Base-by-base conservation (phyloP, 2,329 filamentous ascomycete genomes). In the Akanthomyces dipterigenus region DNA sequence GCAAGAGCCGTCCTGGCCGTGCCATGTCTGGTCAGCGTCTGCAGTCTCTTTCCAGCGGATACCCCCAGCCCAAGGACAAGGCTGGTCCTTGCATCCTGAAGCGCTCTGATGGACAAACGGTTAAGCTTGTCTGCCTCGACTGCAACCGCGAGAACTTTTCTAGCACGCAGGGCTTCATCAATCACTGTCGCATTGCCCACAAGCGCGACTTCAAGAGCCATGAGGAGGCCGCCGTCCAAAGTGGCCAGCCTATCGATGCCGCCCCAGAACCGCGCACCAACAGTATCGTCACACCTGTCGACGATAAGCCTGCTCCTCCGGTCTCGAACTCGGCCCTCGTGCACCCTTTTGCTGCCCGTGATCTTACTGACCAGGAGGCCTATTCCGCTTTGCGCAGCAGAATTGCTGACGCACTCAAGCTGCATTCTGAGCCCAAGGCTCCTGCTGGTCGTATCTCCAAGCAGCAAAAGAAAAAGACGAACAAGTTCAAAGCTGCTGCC, bases 141-240 rank as follows among this genome's bases (percentile, higher is more conserved):
- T 98, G 95, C 75, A 83, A 91, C 55, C 84, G 93, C 65, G 90
- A 91, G 72, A 91, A 97, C 73, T 98, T 98, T 71, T 93, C 89
- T 61, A 98, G 93, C 77, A 96, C 93, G 0, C 95, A 98, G 74
- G 95, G 95, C n/a, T 98, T 98, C 76, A 95, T 99, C 77, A 99
- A 99, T 71, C 95, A 99, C 72, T 98, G 93, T 72, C 91, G 95
- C 62, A 98, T 99, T 68, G 92, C 93, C 28, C 95, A 99, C 76
- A 90, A 89, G 71, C 84, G 91, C 63, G 92, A 96, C 65, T 98
- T 93, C 79, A 93, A 96, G 76, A 97, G 91, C 68, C 95, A 99
- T 70, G 93, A 98, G 73, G 91, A 93, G 70, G 95, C 95, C 64
- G 95, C 93, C 38, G 82, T 93, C 61, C 89, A 90, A 63, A 96